Conservation (phyloP, 805 yeast genomes). For the Yamadazyma insecticola region DNA sequence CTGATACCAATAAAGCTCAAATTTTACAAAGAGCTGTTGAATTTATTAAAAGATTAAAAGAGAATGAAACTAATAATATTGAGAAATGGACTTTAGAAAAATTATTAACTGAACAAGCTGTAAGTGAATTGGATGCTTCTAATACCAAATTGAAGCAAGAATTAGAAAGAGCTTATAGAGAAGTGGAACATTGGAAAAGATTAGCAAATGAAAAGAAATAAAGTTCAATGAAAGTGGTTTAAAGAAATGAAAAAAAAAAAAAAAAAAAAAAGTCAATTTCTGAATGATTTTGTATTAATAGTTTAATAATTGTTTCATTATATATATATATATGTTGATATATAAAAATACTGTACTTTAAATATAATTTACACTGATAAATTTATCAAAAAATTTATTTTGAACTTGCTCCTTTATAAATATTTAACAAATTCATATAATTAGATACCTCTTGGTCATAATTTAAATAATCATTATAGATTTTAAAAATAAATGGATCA, state of each 20-base stretch:
- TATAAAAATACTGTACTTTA: conserved; percentile 11
- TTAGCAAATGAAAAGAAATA: conserved; percentile 15
- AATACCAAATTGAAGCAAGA: conserved; percentile 87
- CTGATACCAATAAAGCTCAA: conserved; percentile 87
- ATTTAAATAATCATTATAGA: conserved; percentile 15
- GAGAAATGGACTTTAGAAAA: conserved; percentile 96
- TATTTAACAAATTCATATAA: conserved; percentile 14
- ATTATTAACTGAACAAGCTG: conserved; percentile 85
- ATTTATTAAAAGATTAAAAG: conserved; percentile 83
- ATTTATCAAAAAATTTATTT: too few species aligned
- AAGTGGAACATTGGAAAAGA: conserved; percentile 77
- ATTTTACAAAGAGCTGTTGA: conserved; percentile 86
- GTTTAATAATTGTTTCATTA: too few species aligned
- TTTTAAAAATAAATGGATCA: conserved; percentile 22
- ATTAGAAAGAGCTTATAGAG: conserved; percentile 87
- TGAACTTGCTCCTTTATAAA: conserved; percentile 8
- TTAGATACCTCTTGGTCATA: conserved; percentile 24
- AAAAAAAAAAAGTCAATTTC: too few species aligned
- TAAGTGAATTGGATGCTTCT: conserved; percentile 75
- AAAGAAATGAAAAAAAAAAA: too few species aligned
- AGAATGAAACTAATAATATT: conserved; percentile 80
- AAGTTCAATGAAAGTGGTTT: conserved; percentile 6
- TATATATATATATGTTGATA: too few species aligned
- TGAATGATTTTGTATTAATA: too few species aligned
- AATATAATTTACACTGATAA: too few species aligned